phyloP scores from a whole-genome alignment of 352 stramenopile genomes.

The Globisporangium camurandrum region DNA sequence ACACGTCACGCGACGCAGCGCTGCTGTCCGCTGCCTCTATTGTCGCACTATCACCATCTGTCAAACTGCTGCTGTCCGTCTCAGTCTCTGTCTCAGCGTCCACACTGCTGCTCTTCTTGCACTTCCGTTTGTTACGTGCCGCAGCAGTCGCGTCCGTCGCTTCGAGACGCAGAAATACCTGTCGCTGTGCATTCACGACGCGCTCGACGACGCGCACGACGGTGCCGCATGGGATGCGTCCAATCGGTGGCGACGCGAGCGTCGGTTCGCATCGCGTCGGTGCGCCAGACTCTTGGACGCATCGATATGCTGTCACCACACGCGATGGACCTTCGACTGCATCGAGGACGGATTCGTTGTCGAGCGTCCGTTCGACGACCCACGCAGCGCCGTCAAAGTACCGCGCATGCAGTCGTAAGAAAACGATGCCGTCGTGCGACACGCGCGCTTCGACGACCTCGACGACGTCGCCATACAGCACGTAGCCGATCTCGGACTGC shows the following conservation, averaged over 20 bases:
- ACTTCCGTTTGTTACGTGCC: not conserved
- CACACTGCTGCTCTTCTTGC: not conserved
- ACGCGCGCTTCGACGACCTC: constrained; percentile 52
- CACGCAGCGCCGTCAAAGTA: constrained; percentile 69
- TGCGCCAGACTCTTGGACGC: constrained; percentile 60
- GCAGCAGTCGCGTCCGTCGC: not conserved
- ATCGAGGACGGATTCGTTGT: constrained; percentile 74
- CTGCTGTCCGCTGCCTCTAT: constrained; percentile 1
- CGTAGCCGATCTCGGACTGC: constrained; percentile 61
- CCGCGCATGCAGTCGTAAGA: constrained; percentile 43
- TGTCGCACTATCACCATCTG: too few relatives aligned
- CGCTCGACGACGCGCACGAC: constrained; percentile 48
- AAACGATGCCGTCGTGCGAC: constrained; percentile 43
- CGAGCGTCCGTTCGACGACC: constrained; percentile 66
- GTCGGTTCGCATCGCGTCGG: constrained; percentile 49
- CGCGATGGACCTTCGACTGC: constrained; percentile 39
- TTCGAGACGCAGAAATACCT: constrained; percentile 46
- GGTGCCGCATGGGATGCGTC: constrained; percentile 44
- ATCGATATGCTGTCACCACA: constrained; percentile 34
- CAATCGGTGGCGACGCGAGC: constrained; percentile 44
- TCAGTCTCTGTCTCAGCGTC: not conserved
- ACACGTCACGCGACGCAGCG: constrained; percentile 15
- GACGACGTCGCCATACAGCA: constrained; percentile 69
- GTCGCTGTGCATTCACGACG: constrained; percentile 48
- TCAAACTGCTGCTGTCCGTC: too few relatives aligned